Base-by-base conservation (phyloP, 306 rosid species). In the Cicer bijugum region DNA sequence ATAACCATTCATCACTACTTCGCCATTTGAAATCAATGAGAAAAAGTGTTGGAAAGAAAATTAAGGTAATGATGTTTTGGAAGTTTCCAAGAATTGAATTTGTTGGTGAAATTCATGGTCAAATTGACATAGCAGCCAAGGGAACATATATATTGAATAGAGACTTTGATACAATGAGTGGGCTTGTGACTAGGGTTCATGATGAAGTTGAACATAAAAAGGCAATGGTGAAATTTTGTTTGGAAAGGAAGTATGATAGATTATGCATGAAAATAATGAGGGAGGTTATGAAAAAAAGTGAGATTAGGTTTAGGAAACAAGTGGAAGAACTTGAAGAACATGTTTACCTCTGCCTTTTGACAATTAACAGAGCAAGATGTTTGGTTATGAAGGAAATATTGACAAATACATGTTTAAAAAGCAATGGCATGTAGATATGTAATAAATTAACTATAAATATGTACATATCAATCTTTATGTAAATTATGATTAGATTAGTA, bases 321-420 rank as follows among this genome's bases (percentile, higher is more conserved):
- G 85, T 88, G 46, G 86, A 83, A 75, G 91, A 90, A 71, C 81
- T 90, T 50, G 86, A 83, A 77, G 93, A 90, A 28, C 89, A 86
- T 67, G 68, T 88, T 44, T 86, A 62, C 70, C 60, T 88, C 85
- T 86, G 89, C 69, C 85, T 88, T 53, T 76, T 85, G 0, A 76
- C 87, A 8, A 88, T 90, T 12, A 85, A 86, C 40, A 40, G 70
- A 60, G 81, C 91, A 63, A 88, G 89, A 75, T 65, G 71, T 19
- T 77, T 82, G 82, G 87, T 88, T 11, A 71, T 83, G 7, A 77
- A 81, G 77, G 87, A 88, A 74, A 80, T 28, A 28, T 28, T 89
- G 64, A 71, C 45, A 59, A 71, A 7, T 42, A 14, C 53, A 59
- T 33, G 17, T 59, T 4, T 9, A 28, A 12, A 59, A 35, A 9